Evolutionary conservation across 495 filamentous ascomycete species (phyloP).

Genomic region (Penicilliopsis zonata): DNA sequence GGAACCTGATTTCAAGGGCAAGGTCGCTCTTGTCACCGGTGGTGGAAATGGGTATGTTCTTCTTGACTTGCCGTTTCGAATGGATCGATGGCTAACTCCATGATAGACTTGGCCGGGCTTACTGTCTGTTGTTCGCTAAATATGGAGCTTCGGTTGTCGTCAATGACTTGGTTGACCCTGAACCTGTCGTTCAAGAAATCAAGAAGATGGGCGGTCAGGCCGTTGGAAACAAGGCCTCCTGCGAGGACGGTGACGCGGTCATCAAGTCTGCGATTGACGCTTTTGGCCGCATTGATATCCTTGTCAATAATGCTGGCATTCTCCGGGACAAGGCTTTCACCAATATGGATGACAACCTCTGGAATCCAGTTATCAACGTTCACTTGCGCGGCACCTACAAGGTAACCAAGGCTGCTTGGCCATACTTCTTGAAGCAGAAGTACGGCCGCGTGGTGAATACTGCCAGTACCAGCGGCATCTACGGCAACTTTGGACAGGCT

Average conservation of each 20-base stretch:
- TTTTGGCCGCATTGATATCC: slow-evolving; percentile 85
- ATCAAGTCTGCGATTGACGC: slow-evolving; percentile 89
- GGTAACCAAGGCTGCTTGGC: slow-evolving; percentile 96
- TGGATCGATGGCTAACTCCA: background rate
- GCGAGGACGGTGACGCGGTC: slow-evolving; percentile 86
- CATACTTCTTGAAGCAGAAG: slow-evolving; percentile 96
- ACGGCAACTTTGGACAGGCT: slow-evolving; percentile 97
- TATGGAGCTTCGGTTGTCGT: slow-evolving; percentile 84
- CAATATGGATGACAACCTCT: slow-evolving; percentile 93
- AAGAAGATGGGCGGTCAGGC: slow-evolving; percentile 82
- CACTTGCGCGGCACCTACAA: slow-evolving; percentile 95
- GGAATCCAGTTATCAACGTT: slow-evolving; percentile 86
- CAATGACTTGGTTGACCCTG: slow-evolving; percentile 92
- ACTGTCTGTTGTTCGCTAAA: slow-evolving; percentile 85
- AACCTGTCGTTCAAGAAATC: slow-evolving; percentile 85
- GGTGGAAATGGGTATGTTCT: slow-evolving; percentile 64
- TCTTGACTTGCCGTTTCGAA: background rate
- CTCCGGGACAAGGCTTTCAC: slow-evolving; percentile 94
- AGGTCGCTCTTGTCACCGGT: slow-evolving; percentile 86
- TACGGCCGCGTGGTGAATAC: slow-evolving; percentile 96
- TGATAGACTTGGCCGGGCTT: slow-evolving; percentile 73
- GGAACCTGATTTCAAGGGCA: slow-evolving; percentile 77
- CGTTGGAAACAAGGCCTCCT: slow-evolving; percentile 84
- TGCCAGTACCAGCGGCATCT: slow-evolving; percentile 92
- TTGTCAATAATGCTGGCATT: slow-evolving; percentile 97